Evolutionary conservation across 768 basidiomycete genomes (phyloP).

Genomic region (Amanita thiersii): DNA sequence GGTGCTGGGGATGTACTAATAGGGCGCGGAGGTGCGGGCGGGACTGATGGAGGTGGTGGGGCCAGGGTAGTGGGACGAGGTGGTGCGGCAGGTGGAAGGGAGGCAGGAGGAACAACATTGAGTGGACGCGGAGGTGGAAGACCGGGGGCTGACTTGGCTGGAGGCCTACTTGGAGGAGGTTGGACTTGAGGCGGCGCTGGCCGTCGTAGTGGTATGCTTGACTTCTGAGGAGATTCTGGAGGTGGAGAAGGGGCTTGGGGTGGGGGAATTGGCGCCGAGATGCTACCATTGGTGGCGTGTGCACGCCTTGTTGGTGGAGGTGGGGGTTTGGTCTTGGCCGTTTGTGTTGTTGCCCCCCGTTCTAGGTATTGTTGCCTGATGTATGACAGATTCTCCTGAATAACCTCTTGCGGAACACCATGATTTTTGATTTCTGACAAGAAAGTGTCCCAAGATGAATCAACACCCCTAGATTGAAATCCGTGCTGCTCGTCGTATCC

Average conservation of each 20-base stretch:
- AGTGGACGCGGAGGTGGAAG: constrained; percentile 16
- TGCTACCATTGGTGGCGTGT: constrained; percentile 26
- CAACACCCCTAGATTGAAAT: constrained; percentile 80
- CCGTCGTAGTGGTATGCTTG: constrained; percentile 23
- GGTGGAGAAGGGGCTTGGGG: constrained; percentile 23
- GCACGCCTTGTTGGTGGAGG: constrained; percentile 43
- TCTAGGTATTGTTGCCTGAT: constrained; percentile 68
- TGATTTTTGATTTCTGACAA: constrained; percentile 53
- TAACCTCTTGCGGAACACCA: constrained; percentile 62
- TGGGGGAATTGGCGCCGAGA: constrained; percentile 26
- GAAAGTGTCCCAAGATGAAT: constrained; percentile 80
- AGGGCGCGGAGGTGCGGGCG: constrained; percentile 26
- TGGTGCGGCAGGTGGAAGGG: constrained; percentile 13
- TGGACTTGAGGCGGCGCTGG: constrained; percentile 25
- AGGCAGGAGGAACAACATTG: constrained; percentile 14
- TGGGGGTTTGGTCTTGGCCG: constrained; percentile 40
- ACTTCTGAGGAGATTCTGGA: too few species aligned
- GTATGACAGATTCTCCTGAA: constrained; percentile 78
- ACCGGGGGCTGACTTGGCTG: constrained; percentile 24
- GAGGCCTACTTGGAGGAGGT: constrained; percentile 3
- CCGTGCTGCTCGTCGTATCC: constrained; percentile 85
- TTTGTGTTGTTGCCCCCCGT: constrained; percentile 26
- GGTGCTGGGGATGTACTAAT: constrained; percentile 23
- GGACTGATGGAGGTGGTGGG: constrained; percentile 23
- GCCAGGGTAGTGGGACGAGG: constrained; percentile 23